Conservation (phyloP, 2,329 filamentous ascomycete species). For the Plectosphaerella plurivora region DNA sequence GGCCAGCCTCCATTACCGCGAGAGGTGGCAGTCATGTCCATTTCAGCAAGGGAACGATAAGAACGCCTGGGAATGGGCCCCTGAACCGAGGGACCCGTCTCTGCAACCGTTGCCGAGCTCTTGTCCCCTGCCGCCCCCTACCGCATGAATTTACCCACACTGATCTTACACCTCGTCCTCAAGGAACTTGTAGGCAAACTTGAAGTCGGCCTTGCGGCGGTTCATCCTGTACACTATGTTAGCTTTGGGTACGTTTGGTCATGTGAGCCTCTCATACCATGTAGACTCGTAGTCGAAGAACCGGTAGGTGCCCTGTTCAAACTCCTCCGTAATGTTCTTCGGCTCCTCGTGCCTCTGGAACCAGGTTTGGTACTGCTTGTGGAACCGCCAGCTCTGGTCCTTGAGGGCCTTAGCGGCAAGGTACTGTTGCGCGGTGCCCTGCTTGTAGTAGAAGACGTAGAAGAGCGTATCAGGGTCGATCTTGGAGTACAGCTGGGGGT, state of each 20-base stretch:
- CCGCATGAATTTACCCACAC: neutral
- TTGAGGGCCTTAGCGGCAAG: constrained; percentile 95
- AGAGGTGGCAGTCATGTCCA: neutral
- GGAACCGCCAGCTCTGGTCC: constrained; percentile 97
- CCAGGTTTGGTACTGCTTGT: constrained; percentile 99
- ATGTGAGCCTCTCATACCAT: constrained; percentile 57
- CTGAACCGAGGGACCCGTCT: neutral
- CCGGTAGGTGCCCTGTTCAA: constrained; percentile 95
- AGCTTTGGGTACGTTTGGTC: too few species aligned
- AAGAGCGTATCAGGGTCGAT: constrained; percentile 96
- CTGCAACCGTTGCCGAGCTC: neutral
- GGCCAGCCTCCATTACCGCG: neutral
- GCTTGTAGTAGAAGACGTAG: constrained; percentile 98
- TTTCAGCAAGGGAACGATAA: neutral
- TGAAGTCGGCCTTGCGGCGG: constrained; percentile 93
- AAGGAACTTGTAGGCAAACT: constrained; percentile 96
- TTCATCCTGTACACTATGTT: constrained; percentile 73
- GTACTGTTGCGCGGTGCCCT: constrained; percentile 93
- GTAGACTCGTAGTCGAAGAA: constrained; percentile 99
- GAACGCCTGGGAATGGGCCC: neutral
- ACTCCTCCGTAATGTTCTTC: constrained; percentile 97
- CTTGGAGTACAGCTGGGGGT: constrained; percentile 78
- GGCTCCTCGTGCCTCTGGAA: constrained; percentile 98
- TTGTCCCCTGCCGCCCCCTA: neutral
- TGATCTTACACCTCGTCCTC: constrained; percentile 73